phyloP scores from a whole-genome alignment of 306 rosid species.

The Astragalus glycyphyllos region DNA sequence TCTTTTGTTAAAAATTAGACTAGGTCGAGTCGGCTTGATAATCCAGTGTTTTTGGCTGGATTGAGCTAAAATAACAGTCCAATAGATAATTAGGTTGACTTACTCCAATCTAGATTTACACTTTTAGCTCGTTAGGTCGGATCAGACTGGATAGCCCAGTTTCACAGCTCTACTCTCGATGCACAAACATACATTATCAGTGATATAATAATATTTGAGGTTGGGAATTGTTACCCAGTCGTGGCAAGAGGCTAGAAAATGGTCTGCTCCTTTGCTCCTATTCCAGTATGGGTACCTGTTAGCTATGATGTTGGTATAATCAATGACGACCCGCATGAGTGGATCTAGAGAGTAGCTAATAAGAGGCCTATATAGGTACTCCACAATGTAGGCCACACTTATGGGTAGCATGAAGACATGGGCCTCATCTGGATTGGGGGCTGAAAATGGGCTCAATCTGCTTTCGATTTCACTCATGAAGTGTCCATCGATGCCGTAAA shows the following conservation, averaged over 20 bases:
- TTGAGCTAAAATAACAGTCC: too few species aligned
- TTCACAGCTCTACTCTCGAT: too few species aligned
- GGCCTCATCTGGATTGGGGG: slow-evolving; percentile 69
- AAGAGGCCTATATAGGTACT: slow-evolving; percentile 54
- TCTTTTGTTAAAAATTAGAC: too few species aligned
- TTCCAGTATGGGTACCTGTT: slow-evolving; percentile 68
- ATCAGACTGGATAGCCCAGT: too few species aligned
- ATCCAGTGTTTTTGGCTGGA: too few species aligned
- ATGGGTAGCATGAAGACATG: slow-evolving; percentile 67
- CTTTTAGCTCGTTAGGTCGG: too few species aligned
- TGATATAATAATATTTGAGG: background rate
- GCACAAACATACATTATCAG: too few species aligned
- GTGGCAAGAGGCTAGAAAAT: slow-evolving; percentile 76
- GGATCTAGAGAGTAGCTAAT: slow-evolving; percentile 51
- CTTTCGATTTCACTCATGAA: slow-evolving; percentile 67
- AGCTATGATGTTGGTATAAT: slow-evolving; percentile 58
- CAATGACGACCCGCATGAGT: slow-evolving; percentile 52
- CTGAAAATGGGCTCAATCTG: slow-evolving; percentile 51
- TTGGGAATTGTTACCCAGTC: slow-evolving; percentile 64
- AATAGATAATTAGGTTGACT: too few species aligned
- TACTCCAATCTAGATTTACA: too few species aligned
- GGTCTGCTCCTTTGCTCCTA: slow-evolving; percentile 69
- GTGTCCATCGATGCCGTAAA: slow-evolving; percentile 73
- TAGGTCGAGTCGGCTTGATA: too few species aligned
- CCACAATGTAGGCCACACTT: slow-evolving; percentile 55